Conservation (phyloP, 2,329 filamentous ascomycete genomes). For the Trichoderma polysporum region DNA sequence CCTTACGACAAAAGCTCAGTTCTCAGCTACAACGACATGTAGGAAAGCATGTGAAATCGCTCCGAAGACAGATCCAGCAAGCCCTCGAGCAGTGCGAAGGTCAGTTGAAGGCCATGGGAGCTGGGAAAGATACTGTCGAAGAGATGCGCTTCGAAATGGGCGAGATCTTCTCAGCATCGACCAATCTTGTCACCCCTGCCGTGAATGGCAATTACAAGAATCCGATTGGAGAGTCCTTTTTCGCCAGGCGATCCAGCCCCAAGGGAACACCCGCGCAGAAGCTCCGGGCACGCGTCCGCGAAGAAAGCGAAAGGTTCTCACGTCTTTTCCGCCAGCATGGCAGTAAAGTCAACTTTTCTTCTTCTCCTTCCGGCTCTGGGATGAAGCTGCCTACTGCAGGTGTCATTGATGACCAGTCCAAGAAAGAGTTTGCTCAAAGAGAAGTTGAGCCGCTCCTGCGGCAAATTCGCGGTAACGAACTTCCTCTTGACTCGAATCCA, state of each 20-base stretch:
- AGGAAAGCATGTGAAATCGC: constrained; percentile 50
- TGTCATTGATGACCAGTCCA: constrained; percentile 39
- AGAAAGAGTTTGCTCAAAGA: constrained; percentile 48
- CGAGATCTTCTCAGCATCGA: constrained; percentile 52
- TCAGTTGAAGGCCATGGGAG: constrained; percentile 51
- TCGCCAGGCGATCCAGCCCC: constrained; percentile 48
- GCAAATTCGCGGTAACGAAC: constrained; percentile 53
- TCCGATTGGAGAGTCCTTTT: constrained; percentile 52
- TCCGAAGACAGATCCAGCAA: constrained; percentile 52
- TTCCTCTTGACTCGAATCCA: constrained; percentile 53
- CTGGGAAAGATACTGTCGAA: constrained; percentile 51
- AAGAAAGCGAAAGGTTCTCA: constrained; percentile 53
- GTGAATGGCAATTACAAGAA: constrained; percentile 58
- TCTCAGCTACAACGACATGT: constrained; percentile 52
- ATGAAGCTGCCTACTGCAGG: constrained; percentile 33
- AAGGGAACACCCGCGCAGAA: constrained; percentile 53
- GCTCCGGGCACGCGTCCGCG: constrained; percentile 50
- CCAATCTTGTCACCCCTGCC: constrained; percentile 54
- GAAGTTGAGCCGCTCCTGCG: constrained; percentile 51
- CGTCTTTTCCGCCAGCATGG: constrained; percentile 50
- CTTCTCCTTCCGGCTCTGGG: constrained; percentile 26
- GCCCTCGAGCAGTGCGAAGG: constrained; percentile 49
- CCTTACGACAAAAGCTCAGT: constrained; percentile 50
- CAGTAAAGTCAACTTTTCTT: constrained; percentile 47
- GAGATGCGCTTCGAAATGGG: constrained; percentile 56